Evolutionary conservation across 257 asterid species (phyloP), one percentile per base, ranked within the genome.

Genomic region (Haberlea rhodopensis): DNA sequence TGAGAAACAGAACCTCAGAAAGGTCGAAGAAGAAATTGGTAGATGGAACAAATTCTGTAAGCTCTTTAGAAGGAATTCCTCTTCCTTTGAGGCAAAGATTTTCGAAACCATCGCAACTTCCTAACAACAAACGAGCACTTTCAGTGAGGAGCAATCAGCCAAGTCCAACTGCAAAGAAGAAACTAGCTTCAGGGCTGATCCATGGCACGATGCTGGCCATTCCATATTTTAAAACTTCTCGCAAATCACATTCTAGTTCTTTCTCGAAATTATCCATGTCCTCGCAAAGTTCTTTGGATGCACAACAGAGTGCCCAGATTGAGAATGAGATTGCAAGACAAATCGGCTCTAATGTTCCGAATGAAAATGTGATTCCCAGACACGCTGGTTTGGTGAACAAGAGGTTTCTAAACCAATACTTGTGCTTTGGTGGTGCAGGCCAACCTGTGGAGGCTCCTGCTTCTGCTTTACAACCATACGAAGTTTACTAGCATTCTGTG

Each of bases 1-100:
- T 43, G 60, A 81, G 63, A 52, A 82, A 52, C 40, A 34, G 4
- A 20, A 56, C 24, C 56, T 20, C 25, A 60, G 81, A 72, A 27
- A 54, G 5, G 3, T 21, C 48, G 5, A 57, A 1, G 18, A 77
- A 74, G 64, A 74, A 19, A 56, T 58, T 57, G 48, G 88, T 53
- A 9, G 88, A 78, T 2, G 51, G 29, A 53, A 26, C 16, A 37
- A 13, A 11, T 54, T 79, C 85, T 10, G 53, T 70, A 71, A 64
- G 18, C 77, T 84, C 0, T 63, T 34, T 58, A 63, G 27, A 24
- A 43, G 56, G 61, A 11, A 32, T 64, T 49, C 81, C 82, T 5
- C 57, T 84, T 15, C 75, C 95, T 9, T 81, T 86, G 3, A 57
- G 95, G 29, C 85, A 84, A 46, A 80, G 73, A 52, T 80, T 74